A percentile compares a stretch with the other conserved stretches of the same genome.
Evolutionary conservation across 495 filamentous ascomycete genomes (phyloP).

Genomic region (Extremus antarcticus): DNA sequence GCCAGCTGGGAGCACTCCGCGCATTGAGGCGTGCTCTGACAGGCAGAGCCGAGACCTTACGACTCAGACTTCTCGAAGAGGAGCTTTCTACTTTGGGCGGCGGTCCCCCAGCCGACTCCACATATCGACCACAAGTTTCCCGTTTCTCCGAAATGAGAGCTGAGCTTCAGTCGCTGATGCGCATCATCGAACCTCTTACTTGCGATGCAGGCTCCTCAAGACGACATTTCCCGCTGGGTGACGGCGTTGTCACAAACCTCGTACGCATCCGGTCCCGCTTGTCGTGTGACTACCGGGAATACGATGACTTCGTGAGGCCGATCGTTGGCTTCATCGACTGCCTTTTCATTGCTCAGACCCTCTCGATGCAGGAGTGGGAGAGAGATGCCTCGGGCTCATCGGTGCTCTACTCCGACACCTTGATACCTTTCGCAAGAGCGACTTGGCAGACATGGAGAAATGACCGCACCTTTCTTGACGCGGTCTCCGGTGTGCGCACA

Average conservation of each 20-base stretch:
- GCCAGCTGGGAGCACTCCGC: constrained; percentile 49
- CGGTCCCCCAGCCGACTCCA: constrained; percentile 47
- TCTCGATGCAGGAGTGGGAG: not conserved
- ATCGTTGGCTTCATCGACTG: constrained; percentile 71
- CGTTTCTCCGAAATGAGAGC: constrained; percentile 63
- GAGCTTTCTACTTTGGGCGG: constrained; percentile 53
- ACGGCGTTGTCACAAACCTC: constrained; percentile 54
- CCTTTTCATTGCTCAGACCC: constrained; percentile 54
- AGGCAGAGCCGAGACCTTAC: constrained; percentile 52
- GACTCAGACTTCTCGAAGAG: constrained; percentile 46
- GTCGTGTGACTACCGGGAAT: constrained; percentile 54
- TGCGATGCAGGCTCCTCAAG: not conserved
- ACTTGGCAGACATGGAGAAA: not conserved
- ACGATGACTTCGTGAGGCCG: constrained; percentile 73
- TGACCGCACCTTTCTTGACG: constrained; percentile 7
- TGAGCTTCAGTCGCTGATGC: constrained; percentile 48
- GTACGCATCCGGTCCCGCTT: constrained; percentile 56
- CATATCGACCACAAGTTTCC: constrained; percentile 59
- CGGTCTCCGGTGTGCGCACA: not conserved
- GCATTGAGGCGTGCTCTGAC: constrained; percentile 57
- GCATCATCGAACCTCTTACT: not conserved
- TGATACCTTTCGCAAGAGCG: constrained; percentile 10
- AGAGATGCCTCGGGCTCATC: not conserved
- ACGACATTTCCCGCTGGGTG: not conserved
- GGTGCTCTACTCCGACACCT: not conserved